These are phyloP conservation scores for Candida sp. DNA, from an alignment of 1,139 yeast species.

Conservation along the genomic window DNA sequence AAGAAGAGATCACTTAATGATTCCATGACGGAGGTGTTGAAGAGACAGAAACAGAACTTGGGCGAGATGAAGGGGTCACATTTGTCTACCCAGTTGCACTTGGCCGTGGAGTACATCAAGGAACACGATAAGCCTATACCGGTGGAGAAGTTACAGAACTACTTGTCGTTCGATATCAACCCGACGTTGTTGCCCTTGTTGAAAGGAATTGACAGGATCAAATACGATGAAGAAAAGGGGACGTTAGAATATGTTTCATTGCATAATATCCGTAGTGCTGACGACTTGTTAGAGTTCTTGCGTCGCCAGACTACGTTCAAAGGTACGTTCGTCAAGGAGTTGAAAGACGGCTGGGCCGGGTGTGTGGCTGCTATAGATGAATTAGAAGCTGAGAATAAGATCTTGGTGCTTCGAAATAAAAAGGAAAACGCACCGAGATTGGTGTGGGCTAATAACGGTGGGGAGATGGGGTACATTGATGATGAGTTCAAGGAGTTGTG, in stretches of 20 bases:
- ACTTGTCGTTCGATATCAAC: conserved; percentile 52
- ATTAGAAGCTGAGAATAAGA: conserved; percentile 75
- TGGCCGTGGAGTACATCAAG: conserved; percentile 88
- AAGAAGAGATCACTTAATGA: conserved; percentile 23
- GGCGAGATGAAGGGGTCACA: conserved; percentile 56
- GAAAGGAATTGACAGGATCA: conserved; percentile 76
- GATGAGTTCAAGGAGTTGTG: conserved; percentile 87
- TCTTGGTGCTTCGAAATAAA: conserved; percentile 84
- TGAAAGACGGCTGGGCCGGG: conserved; percentile 98
- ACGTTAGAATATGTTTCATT: conserved; percentile 88
- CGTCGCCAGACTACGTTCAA: conserved; percentile 86
- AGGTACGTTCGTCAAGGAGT: conserved; percentile 87
- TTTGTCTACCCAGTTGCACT: conserved; percentile 77
- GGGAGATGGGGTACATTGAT: conserved; percentile 74
- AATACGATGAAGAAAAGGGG: conserved; percentile 58
- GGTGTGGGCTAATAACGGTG: conserved; percentile 89
- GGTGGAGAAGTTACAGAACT: conserved; percentile 61
- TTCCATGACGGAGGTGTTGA: conserved; percentile 37
- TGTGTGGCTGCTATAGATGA: conserved; percentile 79
- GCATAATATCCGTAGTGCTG: conserved; percentile 84
- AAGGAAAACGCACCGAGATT: conserved; percentile 91
- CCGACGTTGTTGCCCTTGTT: conserved; percentile 68
- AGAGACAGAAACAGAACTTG: conserved; percentile 35
- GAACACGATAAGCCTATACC: conserved; percentile 71
- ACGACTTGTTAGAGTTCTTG: conserved; percentile 74